Evolutionary conservation across 2,329 filamentous ascomycete species (phyloP), one percentile per base, ranked within the genome.

Genomic region (Colletotrichum chlorophyti): DNA sequence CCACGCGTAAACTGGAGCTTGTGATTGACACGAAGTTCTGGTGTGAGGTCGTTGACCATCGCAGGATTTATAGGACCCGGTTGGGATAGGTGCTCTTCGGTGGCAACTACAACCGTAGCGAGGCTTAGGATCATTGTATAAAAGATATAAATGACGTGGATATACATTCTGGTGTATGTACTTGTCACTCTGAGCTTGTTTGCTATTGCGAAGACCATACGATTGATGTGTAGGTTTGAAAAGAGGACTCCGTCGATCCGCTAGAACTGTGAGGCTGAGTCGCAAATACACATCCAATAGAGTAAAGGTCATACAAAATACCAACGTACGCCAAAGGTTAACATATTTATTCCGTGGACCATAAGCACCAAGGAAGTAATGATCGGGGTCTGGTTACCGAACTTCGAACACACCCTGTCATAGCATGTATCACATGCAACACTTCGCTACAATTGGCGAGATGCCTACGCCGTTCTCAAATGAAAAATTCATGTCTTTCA

Each of bases 1-100:
- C 32, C 53, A 4, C 23, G 46, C 7, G 53, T 60, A 34, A 52
- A 60, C 10, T 27, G 21, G 6, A 53, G 40, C 6, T 19, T 40
- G 29, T n/a, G 46, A n/a, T 58, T 58, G 12, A 49, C 10, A 26
- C 24, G 53, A 46, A 6, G 21, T n/a, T 6, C 34, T 42, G n/a
- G n/a, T n/a, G n/a, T n/a, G n/a, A n/a, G n/a, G 19, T 23, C 53
- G n/a, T 58, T 41, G 11, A 19, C 12, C 6, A 35, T 6, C 7
- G 9, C 6, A 47, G 11, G 5, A 40, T 19, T 5, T 53, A 40
- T 7, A 53, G 53, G 19, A 47, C 26, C 32, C 37, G 41, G 14
- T 5, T 23, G 9, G 35, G 11, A n/a, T 6, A 17, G 12, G 3
- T 9, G 15, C 9, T 34, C 12, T 17, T 32, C 23, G 2, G 47